phyloP scores from a whole-genome alignment of 106 monocot species.

The Allium cepa region DNA sequence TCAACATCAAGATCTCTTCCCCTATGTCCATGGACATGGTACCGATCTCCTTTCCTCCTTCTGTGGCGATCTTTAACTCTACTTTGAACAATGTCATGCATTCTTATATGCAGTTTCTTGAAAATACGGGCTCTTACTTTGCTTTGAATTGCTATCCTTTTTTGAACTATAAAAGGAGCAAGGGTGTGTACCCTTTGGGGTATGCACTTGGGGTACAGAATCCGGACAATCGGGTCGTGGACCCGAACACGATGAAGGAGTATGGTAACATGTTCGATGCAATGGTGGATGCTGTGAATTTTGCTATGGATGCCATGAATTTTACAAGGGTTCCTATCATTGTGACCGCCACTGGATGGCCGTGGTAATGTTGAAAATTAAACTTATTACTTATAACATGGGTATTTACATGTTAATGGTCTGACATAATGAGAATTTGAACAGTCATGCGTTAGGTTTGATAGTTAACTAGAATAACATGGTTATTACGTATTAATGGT shows the following conservation, averaged over 20 bases:
- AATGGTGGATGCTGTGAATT: constrained; percentile 88
- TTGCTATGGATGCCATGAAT: constrained; percentile 73
- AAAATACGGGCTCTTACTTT: constrained; percentile 68
- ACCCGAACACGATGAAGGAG: constrained; percentile 64
- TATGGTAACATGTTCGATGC: constrained; percentile 93
- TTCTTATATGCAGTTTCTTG: constrained; percentile 68
- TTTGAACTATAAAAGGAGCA: constrained; percentile 48
- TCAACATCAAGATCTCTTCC: constrained; percentile 73
- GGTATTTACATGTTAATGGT: no score
- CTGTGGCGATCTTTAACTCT: constrained; percentile 75
- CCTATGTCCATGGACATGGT: constrained; percentile 78
- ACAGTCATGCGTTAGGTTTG: no score
- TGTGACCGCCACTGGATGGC: constrained; percentile 92
- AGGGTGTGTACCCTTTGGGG: constrained; percentile 73
- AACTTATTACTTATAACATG: no score
- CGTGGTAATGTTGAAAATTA: not conserved
- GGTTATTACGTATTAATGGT: no score
- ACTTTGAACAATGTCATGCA: constrained; percentile 53
- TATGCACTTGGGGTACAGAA: constrained; percentile 63
- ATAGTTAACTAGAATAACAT: no score
- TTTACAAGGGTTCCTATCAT: constrained; percentile 63
- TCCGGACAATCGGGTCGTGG: constrained; percentile 57
- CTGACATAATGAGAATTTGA: no score
- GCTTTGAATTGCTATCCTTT: constrained; percentile 89
- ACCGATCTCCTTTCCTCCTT: constrained; percentile 69